Evolutionary conservation across 257 asterid genomes (phyloP).

Genomic region (Solanum medicagineum): DNA sequence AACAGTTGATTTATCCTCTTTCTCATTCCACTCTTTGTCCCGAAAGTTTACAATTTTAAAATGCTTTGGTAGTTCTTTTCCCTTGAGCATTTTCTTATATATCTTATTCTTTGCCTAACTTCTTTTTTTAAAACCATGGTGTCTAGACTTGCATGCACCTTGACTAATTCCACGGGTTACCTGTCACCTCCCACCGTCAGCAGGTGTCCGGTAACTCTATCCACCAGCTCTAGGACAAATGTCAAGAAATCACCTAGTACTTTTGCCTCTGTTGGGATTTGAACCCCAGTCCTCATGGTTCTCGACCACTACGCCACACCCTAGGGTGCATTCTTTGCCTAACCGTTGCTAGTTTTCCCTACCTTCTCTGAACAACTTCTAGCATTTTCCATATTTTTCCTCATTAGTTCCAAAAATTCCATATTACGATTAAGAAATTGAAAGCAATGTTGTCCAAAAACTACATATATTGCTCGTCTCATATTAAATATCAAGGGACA

Average conservation of each 20-base stretch:
- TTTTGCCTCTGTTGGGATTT: not conserved
- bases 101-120: not conserved
- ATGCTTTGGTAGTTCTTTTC: not conserved
- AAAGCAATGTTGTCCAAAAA: not conserved
- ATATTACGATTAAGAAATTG: not conserved
- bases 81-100: not conserved
- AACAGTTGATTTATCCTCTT: not conserved
- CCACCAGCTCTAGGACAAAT: not conserved
- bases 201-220: not conserved
- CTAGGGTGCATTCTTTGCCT: not conserved
- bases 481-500: not conserved
- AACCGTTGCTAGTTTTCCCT: not conserved
- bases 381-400: not conserved
- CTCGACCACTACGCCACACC: not conserved
- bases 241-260: not conserved
- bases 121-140: not conserved
- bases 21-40: not conserved
- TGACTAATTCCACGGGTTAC: not conserved
- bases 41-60: not conserved
- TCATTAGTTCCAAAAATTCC: not conserved
- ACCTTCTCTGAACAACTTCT: not conserved
- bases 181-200: not conserved
- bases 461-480: not conserved
- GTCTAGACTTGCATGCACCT: not conserved
- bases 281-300: not conserved